Percentiles rank a stretch among this genome's conserved stretches.
Evolutionary conservation across 2,329 filamentous ascomycete species (phyloP).

Genomic region (Trichoderma koningii): DNA sequence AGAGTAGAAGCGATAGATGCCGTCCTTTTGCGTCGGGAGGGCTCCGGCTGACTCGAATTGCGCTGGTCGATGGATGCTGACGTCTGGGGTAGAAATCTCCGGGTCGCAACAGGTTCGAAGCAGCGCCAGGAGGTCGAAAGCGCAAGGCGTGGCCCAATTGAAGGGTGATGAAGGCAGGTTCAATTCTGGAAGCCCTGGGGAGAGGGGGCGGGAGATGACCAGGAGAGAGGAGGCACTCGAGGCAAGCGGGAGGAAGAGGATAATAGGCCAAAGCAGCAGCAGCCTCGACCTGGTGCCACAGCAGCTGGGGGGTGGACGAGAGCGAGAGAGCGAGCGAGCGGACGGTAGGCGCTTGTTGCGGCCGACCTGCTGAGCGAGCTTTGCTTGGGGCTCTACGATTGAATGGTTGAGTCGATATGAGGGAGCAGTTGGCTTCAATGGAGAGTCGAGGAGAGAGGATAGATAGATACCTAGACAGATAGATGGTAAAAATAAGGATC

Average conservation of each 20-base stretch:
- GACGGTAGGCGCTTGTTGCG: conserved; percentile 23
- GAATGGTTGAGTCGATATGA: neutral
- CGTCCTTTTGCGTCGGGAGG: neutral
- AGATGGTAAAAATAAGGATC: neutral
- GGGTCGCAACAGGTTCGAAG: neutral
- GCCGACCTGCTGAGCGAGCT: conserved; percentile 7
- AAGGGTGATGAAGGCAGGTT: neutral
- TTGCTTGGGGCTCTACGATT: neutral
- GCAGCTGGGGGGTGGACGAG: neutral
- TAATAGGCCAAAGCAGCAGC: neutral
- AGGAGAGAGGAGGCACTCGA: neutral
- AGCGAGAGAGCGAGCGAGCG: conserved; percentile 16
- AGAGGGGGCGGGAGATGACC: neutral
- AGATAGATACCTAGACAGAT: no score
- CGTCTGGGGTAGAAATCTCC: neutral
- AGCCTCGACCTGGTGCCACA: neutral
- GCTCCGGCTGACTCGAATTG: conserved; percentile 19
- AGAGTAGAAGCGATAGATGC: conserved; percentile 13
- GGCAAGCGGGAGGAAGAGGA: neutral
- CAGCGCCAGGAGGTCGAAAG: conserved; percentile 9
- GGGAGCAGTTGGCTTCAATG: neutral
- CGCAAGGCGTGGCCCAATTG: neutral
- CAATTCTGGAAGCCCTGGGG: neutral
- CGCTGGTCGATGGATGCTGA: conserved; percentile 21
- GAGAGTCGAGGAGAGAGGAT: neutral